Conservation (phyloP, 2,329 filamentous ascomycete species). For the Biscogniauxia sp. region DNA sequence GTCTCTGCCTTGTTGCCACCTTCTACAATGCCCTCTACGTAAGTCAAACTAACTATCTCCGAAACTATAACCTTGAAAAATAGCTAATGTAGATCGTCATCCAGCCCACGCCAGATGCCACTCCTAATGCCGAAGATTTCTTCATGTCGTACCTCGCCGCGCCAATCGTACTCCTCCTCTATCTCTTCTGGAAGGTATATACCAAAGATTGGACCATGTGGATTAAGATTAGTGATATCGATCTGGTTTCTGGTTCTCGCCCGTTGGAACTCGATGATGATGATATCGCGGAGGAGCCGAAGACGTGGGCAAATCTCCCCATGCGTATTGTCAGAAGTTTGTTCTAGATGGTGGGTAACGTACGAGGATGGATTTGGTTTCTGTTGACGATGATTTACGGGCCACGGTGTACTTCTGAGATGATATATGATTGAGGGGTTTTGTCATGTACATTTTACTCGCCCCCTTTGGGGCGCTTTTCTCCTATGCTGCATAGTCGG, state of each 20-base stretch:
- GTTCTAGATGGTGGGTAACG: conserved; percentile 28
- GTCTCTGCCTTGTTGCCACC: conserved; percentile 66
- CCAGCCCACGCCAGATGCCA: conserved; percentile 34
- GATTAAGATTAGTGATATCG: conserved; percentile 57
- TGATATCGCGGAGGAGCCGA: conserved; percentile 23
- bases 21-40: conserved; percentile 66
- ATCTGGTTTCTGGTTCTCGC: conserved; percentile 58
- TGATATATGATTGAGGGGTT: background rate
- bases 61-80: background rate
- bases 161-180: conserved; percentile 55
- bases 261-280: conserved; percentile 50
- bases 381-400: background rate
- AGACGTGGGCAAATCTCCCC: conserved; percentile 38
- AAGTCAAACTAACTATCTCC: conserved; percentile 21
- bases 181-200: conserved; percentile 64
- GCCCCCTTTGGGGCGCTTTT: background rate
- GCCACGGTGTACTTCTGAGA: background rate
- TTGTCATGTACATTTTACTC: background rate
- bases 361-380: background rate
- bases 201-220: conserved; percentile 53
- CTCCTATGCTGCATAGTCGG: background rate
- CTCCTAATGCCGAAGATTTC: conserved; percentile 47
- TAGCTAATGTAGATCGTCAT: conserved; percentile 11
- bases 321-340: conserved; percentile 34
- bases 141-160: conserved; percentile 59